These are phyloP conservation scores for Phaeosphaeria sp. DNA, from an alignment of 2,329 filamentous ascomycete species.

Conservation along the genomic window DNA sequence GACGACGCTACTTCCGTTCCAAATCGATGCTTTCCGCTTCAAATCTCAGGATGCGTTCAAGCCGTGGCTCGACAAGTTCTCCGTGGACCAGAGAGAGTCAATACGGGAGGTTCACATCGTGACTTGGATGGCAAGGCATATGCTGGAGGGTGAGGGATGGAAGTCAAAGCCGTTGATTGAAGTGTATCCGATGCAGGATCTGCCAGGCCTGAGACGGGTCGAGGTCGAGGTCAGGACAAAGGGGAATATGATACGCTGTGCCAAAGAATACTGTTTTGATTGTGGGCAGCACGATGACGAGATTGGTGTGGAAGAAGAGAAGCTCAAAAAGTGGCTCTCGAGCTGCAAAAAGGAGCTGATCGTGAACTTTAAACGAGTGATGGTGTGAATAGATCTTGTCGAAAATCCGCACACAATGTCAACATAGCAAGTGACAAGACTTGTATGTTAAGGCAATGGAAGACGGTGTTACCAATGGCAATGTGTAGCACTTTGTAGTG, in stretches of 20 bases:
- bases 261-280: background rate
- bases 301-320: background rate
- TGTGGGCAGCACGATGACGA: background rate
- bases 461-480: no score
- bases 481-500: no score
- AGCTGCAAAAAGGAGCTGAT: no score
- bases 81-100: background rate
- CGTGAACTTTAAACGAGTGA: no score
- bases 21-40: constrained; percentile 4
- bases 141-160: constrained; percentile 1
- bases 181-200: background rate
- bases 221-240: background rate
- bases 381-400: no score
- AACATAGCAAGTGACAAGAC: no score
- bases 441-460: no score
- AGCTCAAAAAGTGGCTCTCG: background rate
- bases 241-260: background rate
- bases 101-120: background rate
- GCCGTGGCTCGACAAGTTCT: background rate
- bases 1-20: constrained; percentile 5
- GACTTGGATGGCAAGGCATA: constrained; percentile 4
- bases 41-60: background rate
- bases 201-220: constrained; percentile 1
- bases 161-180: background rate
- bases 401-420: no score